A percentile compares a stretch with the other conserved stretches of the same genome.
Conservation (phyloP, 176 grass and related monocot species). For the Avena atlantica region DNA sequence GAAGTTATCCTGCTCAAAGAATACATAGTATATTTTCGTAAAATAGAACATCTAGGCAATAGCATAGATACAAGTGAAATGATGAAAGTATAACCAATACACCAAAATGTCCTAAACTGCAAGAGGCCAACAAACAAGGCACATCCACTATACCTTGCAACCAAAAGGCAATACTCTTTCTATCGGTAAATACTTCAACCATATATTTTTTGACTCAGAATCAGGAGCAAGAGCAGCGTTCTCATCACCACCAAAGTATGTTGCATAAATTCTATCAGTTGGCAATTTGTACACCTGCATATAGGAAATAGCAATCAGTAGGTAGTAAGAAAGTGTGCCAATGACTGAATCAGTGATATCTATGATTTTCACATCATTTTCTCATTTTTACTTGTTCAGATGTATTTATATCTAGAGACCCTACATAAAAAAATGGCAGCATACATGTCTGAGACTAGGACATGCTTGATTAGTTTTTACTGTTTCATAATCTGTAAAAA, state of each 20-base stretch:
- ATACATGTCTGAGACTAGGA: too few relatives aligned
- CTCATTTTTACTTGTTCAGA: neutral
- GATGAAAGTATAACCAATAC: neutral
- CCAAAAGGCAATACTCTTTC: slow-evolving; percentile 82
- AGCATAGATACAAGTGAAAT: neutral
- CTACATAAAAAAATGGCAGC: too few relatives aligned
- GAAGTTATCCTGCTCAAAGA: slow-evolving; percentile 71
- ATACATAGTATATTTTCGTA: neutral
- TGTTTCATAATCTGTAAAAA: too few relatives aligned
- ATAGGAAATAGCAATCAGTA: slow-evolving; percentile 42
- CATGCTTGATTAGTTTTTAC: too few relatives aligned
- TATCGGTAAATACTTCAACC: slow-evolving; percentile 75
- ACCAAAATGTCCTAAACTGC: neutral
- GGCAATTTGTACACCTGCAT: slow-evolving; percentile 90
- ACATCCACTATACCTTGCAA: slow-evolving; percentile 67
- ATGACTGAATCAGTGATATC: neutral
- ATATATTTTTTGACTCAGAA: slow-evolving; percentile 67
- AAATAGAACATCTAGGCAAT: neutral
- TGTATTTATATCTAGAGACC: neutral
- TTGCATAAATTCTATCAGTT: slow-evolving; percentile 63
- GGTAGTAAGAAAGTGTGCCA: neutral
- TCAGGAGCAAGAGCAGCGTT: slow-evolving; percentile 75
- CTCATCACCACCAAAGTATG: slow-evolving; percentile 73
- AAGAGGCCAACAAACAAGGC: slow-evolving; percentile 16
- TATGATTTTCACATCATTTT: neutral